Percentiles rank a stretch among this genome's conserved stretches.
Evolutionary conservation across 2,329 filamentous ascomycete species (phyloP).

Genomic region (Cladosporium sp.): DNA sequence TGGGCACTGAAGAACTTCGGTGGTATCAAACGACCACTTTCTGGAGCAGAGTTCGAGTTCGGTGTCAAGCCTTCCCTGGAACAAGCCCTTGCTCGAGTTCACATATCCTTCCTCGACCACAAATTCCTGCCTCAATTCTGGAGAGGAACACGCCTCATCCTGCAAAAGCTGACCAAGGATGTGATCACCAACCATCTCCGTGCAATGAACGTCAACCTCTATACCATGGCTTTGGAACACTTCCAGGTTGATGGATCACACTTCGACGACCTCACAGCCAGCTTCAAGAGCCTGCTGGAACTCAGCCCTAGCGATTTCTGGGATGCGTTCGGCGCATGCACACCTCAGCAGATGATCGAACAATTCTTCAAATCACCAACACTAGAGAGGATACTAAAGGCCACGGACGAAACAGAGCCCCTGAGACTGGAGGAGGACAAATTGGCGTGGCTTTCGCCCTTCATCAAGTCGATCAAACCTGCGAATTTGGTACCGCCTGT

Average conservation of each 20-base stretch:
- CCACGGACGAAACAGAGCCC: slow-evolving; percentile 48
- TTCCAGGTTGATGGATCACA: slow-evolving; percentile 50
- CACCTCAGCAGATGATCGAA: slow-evolving; percentile 76
- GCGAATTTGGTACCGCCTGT: slow-evolving; percentile 75
- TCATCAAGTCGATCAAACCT: slow-evolving; percentile 70
- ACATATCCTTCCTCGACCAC: slow-evolving; percentile 48
- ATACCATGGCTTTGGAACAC: slow-evolving; percentile 58
- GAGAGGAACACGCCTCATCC: slow-evolving; percentile 68
- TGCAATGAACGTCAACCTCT: slow-evolving; percentile 68
- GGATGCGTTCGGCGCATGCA: slow-evolving; percentile 78
- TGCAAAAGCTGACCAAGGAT: slow-evolving; percentile 67
- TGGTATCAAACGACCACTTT: slow-evolving; percentile 60
- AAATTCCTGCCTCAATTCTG: slow-evolving; percentile 68
- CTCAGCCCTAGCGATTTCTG: slow-evolving; percentile 79
- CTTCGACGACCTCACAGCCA: slow-evolving; percentile 64
- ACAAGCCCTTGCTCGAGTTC: slow-evolving; percentile 59
- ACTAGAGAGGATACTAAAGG: slow-evolving; percentile 57
- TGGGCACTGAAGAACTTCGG: slow-evolving; percentile 69
- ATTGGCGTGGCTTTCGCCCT: slow-evolving; percentile 72
- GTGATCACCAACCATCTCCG: slow-evolving; percentile 74
- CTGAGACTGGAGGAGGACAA: slow-evolving; percentile 53
- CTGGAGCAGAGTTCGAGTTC: slow-evolving; percentile 77
- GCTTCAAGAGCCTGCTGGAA: slow-evolving; percentile 65
- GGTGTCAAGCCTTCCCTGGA: slow-evolving; percentile 71
- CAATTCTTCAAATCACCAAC: slow-evolving; percentile 70